These are phyloP conservation scores for Phytophthora colocasiae DNA, from an alignment of 352 stramenopile genomes.

Conservation along the genomic window DNA sequence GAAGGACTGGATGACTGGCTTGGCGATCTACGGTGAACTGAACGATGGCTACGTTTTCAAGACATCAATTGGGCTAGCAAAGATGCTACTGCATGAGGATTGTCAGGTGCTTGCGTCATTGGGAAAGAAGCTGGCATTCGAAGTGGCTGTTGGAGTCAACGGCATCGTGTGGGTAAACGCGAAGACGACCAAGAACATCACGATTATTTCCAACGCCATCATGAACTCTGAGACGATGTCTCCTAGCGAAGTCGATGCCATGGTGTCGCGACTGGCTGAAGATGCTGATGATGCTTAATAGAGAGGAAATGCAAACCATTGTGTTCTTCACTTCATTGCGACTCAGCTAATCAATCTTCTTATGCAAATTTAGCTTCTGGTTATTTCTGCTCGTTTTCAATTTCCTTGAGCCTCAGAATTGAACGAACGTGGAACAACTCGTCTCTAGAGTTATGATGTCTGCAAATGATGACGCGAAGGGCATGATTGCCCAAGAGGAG, in stretches of 20 bases:
- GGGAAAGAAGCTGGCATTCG: constrained; percentile 89
- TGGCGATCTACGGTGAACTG: constrained; percentile 96
- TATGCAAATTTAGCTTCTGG: constrained; percentile 27
- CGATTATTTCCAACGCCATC: constrained; percentile 89
- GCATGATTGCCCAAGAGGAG: constrained; percentile 95
- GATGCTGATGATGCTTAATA: constrained; percentile 57
- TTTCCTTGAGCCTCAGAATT: constrained; percentile 6
- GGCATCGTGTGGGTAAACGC: constrained; percentile 97
- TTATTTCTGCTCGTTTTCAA: constrained; percentile 18
- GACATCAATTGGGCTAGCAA: constrained; percentile 80
- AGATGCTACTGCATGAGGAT: constrained; percentile 76
- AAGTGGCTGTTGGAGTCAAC: constrained; percentile 96
- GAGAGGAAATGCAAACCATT: constrained; percentile 19
- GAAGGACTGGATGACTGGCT: constrained; percentile 99
- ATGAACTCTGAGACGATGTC: constrained; percentile 91
- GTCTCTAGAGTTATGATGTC: constrained; percentile 63
- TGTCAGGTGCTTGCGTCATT: constrained; percentile 88
- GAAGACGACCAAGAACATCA: constrained; percentile 81
- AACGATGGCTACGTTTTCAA: constrained; percentile 93
- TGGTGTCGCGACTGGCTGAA: constrained; percentile 79
- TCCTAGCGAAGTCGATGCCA: constrained; percentile 71
- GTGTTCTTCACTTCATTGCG: constrained; percentile 9
- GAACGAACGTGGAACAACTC: constrained; percentile 3
- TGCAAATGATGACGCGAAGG: constrained; percentile 74
- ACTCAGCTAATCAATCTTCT: constrained; percentile 1